Percentiles rank a stretch among this genome's conserved stretches.
These are phyloP conservation scores for Coriaria nepalensis DNA, from an alignment of 306 rosid species.

Conservation along the genomic window DNA sequence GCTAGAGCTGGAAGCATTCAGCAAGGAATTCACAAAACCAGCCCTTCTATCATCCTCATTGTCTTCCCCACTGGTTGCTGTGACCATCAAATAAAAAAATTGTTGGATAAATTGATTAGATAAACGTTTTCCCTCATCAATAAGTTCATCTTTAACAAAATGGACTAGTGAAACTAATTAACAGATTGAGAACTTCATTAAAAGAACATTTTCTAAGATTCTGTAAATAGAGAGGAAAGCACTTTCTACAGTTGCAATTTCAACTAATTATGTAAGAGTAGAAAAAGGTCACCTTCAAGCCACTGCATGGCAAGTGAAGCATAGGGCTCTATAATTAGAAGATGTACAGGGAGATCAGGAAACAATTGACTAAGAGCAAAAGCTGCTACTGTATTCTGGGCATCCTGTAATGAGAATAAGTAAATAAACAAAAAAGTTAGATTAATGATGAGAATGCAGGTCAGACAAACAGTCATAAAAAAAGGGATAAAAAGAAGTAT, in stretches of 20 bases:
- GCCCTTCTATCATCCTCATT: conserved; percentile 63
- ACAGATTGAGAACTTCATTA: too few relatives aligned
- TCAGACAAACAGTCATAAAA: too few relatives aligned
- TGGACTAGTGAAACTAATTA: background rate
- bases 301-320: conserved; percentile 57
- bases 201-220: too few relatives aligned
- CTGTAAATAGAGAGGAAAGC: too few relatives aligned
- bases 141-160: too few relatives aligned
- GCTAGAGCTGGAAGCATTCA: conserved; percentile 36
- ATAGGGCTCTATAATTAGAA: conserved; percentile 60
- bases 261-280: background rate
- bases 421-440: too few relatives aligned
- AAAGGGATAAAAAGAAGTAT: too few relatives aligned
- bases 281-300: conserved; percentile 47
- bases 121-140: too few relatives aligned
- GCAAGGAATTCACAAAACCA: conserved; percentile 68
- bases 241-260: background rate
- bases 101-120: too few relatives aligned
- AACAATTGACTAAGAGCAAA: conserved; percentile 73
- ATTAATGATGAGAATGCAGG: too few relatives aligned
- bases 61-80: conserved; percentile 46
- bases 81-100: conserved; percentile 56
- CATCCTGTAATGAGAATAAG: conserved; percentile 38
- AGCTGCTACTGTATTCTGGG: conserved; percentile 91
- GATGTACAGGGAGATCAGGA: conserved; percentile 75